Conservation (phyloP, 1,139 yeast genomes). For the Waltiozyma solani region DNA sequence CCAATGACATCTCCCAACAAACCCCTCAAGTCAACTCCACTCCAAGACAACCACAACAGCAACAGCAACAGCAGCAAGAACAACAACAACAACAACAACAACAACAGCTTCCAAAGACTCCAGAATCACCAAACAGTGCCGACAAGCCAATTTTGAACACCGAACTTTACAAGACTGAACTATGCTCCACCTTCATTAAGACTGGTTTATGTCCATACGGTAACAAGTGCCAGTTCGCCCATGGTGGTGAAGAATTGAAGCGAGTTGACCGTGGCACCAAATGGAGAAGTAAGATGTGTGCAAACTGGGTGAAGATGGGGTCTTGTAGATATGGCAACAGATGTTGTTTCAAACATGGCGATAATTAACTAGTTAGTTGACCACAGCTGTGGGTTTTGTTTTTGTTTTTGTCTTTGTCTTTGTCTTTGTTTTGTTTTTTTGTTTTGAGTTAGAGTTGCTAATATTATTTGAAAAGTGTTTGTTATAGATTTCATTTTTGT, state of each 20-base stretch:
- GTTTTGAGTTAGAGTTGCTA: no score
- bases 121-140: slow-evolving; percentile 16
- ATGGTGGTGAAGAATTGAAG: slow-evolving; percentile 73
- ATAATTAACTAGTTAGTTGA: no score
- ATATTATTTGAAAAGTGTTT: no score
- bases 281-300: slow-evolving; percentile 89
- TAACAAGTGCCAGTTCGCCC: slow-evolving; percentile 90
- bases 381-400: no score
- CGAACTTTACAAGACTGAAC: slow-evolving; percentile 79
- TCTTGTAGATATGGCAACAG: slow-evolving; percentile 83
- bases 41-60: slow-evolving; percentile 1
- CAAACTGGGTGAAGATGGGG: slow-evolving; percentile 78
- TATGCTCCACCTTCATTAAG: slow-evolving; percentile 71
- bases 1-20: slow-evolving; percentile 8
- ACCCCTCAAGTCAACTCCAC: not conserved
- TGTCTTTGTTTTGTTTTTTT: no score
- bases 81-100: slow-evolving; percentile 4
- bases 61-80: slow-evolving; percentile 1
- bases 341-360: slow-evolving; percentile 83
- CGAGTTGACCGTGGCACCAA: slow-evolving; percentile 66
- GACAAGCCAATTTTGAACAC: slow-evolving; percentile 42
- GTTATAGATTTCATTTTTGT: no score
- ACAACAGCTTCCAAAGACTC: not conserved
- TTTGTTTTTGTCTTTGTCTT: no score
- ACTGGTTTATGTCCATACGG: slow-evolving; percentile 82